Evolutionary conservation across 2,329 filamentous ascomycete species (phyloP).

Genomic region (Aspergillus thermomutatus): DNA sequence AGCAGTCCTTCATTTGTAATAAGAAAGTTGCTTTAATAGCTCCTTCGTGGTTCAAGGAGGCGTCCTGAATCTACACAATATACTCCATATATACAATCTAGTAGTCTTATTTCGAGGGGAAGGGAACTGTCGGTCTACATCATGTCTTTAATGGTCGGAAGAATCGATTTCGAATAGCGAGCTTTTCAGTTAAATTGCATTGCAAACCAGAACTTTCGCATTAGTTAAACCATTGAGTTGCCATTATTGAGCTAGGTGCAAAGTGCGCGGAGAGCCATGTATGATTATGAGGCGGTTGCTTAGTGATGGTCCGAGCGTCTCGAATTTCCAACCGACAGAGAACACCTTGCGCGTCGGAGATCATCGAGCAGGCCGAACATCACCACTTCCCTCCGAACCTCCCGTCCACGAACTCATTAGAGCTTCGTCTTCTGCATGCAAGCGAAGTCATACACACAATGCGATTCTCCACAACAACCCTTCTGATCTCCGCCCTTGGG

Average conservation of each 20-base stretch:
- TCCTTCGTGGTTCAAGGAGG: no score
- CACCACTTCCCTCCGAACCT: conserved; percentile 10
- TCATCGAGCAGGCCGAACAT: conserved; percentile 4
- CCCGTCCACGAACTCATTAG: not conserved
- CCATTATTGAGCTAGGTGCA: no score
- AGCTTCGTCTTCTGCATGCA: not conserved
- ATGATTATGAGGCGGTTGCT: conserved; percentile 9
- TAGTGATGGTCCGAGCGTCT: conserved; percentile 34
- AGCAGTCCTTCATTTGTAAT: no score
- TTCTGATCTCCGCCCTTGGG: conserved; percentile 53
- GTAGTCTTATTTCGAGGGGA: no score
- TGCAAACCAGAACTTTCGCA: no score
- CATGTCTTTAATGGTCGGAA: no score
- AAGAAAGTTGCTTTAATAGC: no score
- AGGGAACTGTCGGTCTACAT: no score
- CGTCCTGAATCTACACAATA: no score
- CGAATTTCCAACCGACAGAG: conserved; percentile 22
- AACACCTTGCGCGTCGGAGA: conserved; percentile 34
- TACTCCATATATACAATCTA: no score
- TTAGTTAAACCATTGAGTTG: not conserved
- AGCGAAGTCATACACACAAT: conserved; percentile 25
- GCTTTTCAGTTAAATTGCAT: no score
- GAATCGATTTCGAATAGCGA: no score
- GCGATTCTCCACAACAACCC: conserved; percentile 39
- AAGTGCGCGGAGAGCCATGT: not conserved